Conservation (phyloP, 352 stramenopile species). For the Globisporangium polare region DNA sequence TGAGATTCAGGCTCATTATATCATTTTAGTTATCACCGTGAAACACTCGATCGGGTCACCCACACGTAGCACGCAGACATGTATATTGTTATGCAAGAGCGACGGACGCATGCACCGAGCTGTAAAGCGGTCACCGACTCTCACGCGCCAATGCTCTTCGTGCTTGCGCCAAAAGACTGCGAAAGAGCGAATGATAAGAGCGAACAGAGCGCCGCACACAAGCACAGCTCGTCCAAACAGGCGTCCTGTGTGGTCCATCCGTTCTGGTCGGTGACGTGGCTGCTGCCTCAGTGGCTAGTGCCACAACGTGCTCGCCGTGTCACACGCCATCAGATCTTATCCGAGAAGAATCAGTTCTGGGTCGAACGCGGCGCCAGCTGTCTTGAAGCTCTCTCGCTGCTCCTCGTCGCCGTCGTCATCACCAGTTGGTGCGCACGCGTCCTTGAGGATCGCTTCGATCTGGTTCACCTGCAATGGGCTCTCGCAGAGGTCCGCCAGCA, state of each 20-base stretch:
- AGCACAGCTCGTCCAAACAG: background rate
- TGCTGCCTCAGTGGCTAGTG: background rate
- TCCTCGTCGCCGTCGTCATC: background rate
- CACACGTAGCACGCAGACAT: conserved; percentile 12
- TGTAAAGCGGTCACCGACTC: background rate
- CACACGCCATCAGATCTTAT: conserved; percentile 1
- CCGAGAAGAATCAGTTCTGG: conserved; percentile 15
- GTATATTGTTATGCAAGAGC: background rate
- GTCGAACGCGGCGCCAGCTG: conserved; percentile 18
- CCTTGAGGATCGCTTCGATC: conserved; percentile 27
- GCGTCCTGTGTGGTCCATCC: conserved; percentile 10
- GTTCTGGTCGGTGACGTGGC: conserved; percentile 3
- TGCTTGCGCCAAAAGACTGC: background rate
- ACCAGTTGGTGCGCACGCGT: conserved; percentile 22
- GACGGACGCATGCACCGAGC: background rate
- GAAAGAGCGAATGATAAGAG: conserved; percentile 2
- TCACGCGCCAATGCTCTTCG: background rate
- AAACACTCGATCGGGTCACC: conserved; percentile 16
- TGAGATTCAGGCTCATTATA: conserved; percentile 79
- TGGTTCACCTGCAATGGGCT: conserved; percentile 16
- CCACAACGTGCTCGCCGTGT: background rate
- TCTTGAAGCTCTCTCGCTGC: conserved; percentile 3
- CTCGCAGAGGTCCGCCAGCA: conserved; percentile 45
- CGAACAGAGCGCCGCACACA: background rate
- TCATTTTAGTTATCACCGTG: conserved; percentile 67